These are phyloP conservation scores for Leishmania braziliensis DNA, from an alignment of 208 protist species.

Conservation along the genomic window DNA sequence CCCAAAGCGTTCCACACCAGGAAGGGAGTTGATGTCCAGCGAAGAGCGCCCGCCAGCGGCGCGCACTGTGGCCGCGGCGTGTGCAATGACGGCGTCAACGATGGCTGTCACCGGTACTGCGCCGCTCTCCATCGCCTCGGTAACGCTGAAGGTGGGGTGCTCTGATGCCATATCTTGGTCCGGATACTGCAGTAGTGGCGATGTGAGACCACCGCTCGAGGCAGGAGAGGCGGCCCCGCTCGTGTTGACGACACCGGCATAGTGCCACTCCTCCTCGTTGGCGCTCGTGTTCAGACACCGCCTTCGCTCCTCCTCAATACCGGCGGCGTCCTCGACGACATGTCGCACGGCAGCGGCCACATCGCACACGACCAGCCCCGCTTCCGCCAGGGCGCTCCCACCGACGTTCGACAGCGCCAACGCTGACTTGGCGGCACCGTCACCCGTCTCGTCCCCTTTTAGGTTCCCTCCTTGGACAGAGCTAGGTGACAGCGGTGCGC, in stretches of 20 bases:
- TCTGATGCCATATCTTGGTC: not conserved
- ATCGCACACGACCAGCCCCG: constrained; percentile 2
- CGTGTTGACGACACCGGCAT: not conserved
- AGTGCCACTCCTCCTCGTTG: constrained; percentile 10
- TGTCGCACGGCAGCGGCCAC: constrained; percentile 10
- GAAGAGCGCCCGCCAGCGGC: constrained; percentile 18
- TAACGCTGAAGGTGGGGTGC: constrained; percentile 13
- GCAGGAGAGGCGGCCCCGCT: not conserved
- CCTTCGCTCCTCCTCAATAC: constrained; percentile 13
- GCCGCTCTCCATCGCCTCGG: constrained; percentile 24
- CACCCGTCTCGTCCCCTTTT: not conserved
- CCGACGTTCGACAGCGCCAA: not conserved
- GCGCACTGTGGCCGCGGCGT: constrained; percentile 19
- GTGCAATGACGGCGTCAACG: constrained; percentile 36
- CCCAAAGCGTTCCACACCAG: not conserved
- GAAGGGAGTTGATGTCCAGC: not conserved
- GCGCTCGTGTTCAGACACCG: constrained; percentile 9
- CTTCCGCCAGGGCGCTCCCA: not conserved
- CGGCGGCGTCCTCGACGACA: constrained; percentile 27
- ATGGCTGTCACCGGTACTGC: constrained; percentile 22
- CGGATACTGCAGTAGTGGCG: not conserved
- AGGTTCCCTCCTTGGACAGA: not conserved
- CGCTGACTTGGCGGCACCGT: not conserved
- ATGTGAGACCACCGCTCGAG: not conserved
- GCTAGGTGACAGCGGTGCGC: not conserved